Evolutionary conservation across 2,329 filamentous ascomycete species (phyloP), one percentile per base, ranked within the genome.

Genomic region (Cercospora sesami): DNA sequence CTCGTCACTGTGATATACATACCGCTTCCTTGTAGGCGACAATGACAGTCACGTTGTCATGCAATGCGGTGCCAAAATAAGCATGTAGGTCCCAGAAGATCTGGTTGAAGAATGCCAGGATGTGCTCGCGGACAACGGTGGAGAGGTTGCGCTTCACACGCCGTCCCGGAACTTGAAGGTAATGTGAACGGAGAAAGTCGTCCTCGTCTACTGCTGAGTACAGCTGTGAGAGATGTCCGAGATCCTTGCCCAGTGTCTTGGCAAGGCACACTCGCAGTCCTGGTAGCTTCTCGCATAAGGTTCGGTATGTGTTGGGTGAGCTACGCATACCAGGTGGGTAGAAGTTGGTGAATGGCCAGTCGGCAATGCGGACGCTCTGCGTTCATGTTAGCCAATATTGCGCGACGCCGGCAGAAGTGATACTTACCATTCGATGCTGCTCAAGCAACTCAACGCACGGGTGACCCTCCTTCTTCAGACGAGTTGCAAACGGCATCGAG

Each of bases 371-470:
- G 14, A 57, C 31, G 23, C 30, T 65, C 61, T 64, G 51, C 7
- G 12, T 55, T 16, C 55, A 36, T 6, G 30, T 31, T 28, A 36
- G 31, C 31, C 16, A 59, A 42, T 10, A 39, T 26, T 28, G 30
- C 14, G n/a, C 26, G n/a, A 67, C 21, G 23, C 10, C 12, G 45
- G 18, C 18, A 60, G 61, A 39, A 63, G 9, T 14, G 16, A 3
- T 26, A n/a, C 60, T 57, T 42, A 64, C 51, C 71, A 73, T 73
- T 12, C 71, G 53, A 51, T 70, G 69, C 61, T 73, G 71, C 42
- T 72, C 71, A 4, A 65, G 48, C 7, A 73, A 64, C 63, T 71
- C 68, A 0, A 64, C 60, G 42, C 70, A 72, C 3, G 68, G 70
- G 14, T 71, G 70, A 16, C 69, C 70, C 51, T 72, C 63, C 2